Evolutionary conservation across 495 filamentous ascomycete species (phyloP), one percentile per base, ranked within the genome.

Genomic region (Cercophora newfieldiana): DNA sequence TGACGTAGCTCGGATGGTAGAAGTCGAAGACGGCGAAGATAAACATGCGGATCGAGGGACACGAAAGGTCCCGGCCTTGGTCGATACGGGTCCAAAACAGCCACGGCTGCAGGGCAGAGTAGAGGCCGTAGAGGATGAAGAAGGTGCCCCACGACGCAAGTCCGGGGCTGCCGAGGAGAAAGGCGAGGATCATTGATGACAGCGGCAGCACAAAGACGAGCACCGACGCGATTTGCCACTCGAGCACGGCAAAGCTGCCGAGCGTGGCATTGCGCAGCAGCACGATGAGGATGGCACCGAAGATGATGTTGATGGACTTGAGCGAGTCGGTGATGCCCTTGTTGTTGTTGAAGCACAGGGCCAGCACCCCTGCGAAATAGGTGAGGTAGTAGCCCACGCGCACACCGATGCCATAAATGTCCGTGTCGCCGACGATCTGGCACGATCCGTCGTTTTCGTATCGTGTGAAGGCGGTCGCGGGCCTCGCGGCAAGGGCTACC

Each of bases 381-480:
- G 51, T 48, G 49, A 65, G 63, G 33, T 67, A 67, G 58, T 59
- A 56, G 18, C 58, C 56, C 19, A 62, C 6, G 5, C 65, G 65
- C 3, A 67, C 49, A 5, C 65, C 65, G 47, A 60, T 26, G 57
- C 65, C 65, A 28, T 67, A 67, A 5, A 67, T 28, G 31, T 67
- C 65, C 25, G 58, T 10, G 59, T 67, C 59, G 44, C 65, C 65
- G 47, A 55, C 28, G 10, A 64, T 54, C 14, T 57, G 7, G 50
- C 62, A 57, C 7, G 65, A 48, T 5, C 29, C 16, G 18, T 21
- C 28, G n/a, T 59, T 8, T 47, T 18, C 57, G 26, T 44, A 59
- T 4, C 28, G 19, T 5, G 49, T 64, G 53, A 25, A 56, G 53
- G 53, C 21, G 6, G 25, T 18, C 18, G 21, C 12, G 16, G 19